Base-by-base conservation (phyloP, 345 rosid genomes). In the Bruguiera sexangula region DNA sequence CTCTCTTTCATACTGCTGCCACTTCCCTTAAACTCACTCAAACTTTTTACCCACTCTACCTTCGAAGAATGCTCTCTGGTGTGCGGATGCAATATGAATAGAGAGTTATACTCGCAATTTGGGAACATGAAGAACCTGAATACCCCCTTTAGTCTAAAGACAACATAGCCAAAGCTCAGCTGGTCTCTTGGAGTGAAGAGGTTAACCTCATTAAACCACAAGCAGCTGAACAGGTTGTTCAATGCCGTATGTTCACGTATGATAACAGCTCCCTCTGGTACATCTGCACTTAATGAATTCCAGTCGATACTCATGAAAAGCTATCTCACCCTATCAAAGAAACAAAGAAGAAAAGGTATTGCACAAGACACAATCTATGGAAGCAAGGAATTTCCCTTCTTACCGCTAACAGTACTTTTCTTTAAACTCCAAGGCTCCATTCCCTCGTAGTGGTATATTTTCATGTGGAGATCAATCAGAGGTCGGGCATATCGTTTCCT, bases 161-260 rank as follows among this genome's bases (percentile, higher is more conserved):
- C 96, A 9, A 90, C 88, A 20, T 92, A 96, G 57, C 98, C 93
- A 66, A 96, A 90, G 81, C 98, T 92, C 76, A 92, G 84, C 78
- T 96, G 99, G 84, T 96, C 99, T 83, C 98, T 83, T n/a, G 98
- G 99, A 18, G 99, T 92, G 69, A 92, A 76, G 69, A 96, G 91
- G 76, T 96, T 73, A 63, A 96, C 98, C 86, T 92, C 95, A 34
- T 92, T 90, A 96, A 96, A 96, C 99, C 99, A 92, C 81, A 90
- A 66, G 85, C 99, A 92, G 80, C 88, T 86, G 67, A 96, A 96
- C 81, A 96, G 79, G 71, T 92, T 88, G 72, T 73, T 92, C 73
- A 90, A 61, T 27, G 85, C 82, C 4, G 99, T 90, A 70, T 90
- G 99, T 70, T 92, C 99, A 57, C 96, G 79, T 60, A 90, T 73